Evolutionary conservation across 345 rosid species (phyloP).

Genomic region (Lenwebbia sp.): DNA sequence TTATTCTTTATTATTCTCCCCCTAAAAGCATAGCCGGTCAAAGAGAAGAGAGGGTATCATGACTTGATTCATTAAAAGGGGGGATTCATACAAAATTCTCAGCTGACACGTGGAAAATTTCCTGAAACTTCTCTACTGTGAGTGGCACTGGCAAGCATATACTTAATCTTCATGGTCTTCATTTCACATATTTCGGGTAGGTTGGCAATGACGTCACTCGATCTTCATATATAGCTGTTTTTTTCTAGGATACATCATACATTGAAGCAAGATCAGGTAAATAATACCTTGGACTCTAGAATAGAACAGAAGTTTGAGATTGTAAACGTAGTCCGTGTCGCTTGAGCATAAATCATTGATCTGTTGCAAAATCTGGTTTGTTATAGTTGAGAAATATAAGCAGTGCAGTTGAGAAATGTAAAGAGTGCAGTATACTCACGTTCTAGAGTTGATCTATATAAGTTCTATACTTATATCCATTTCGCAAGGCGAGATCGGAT

Average conservation of each 20-base stretch:
- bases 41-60: too few species aligned
- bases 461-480: background rate
- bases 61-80: too few species aligned
- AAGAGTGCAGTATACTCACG: background rate
- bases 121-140: background rate
- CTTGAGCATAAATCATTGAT: background rate
- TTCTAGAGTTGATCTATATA: background rate
- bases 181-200: background rate
- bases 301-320: too few species aligned
- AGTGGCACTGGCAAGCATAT: background rate
- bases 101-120: background rate
- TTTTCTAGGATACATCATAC: background rate
- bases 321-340: background rate
- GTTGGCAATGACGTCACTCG: background rate
- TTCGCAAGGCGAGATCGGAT: background rate
- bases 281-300: background rate
- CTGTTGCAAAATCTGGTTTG: background rate
- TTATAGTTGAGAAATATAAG: background rate
- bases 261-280: background rate
- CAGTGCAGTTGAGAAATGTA: background rate
- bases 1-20: background rate
- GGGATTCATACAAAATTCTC: background rate
- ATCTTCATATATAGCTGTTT: background rate
- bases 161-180: background rate
- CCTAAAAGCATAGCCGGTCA: too few species aligned